Conservation (phyloP, 768 basidiomycete species). For the Lanmaoa rubissima region DNA sequence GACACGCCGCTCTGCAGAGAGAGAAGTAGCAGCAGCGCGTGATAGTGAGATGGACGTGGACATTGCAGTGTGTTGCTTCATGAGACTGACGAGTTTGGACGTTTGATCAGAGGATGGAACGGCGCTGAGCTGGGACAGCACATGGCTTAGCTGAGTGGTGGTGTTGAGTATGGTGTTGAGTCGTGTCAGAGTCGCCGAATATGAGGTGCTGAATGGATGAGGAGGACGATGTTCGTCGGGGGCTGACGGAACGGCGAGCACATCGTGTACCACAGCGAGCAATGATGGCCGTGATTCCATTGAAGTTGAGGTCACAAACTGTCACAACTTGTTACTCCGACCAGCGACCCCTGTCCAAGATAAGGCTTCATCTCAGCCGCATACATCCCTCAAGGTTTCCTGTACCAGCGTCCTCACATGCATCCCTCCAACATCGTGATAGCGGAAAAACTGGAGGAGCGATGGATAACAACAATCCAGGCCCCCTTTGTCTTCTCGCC, state of each 20-base stretch:
- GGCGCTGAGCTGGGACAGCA: constrained; percentile 45
- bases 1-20: constrained; percentile 20
- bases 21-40: constrained; percentile 19
- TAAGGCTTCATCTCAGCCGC: neutral
- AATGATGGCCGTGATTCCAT: constrained; percentile 21
- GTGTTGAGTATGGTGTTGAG: constrained; percentile 53
- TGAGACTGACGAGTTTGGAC: constrained; percentile 63
- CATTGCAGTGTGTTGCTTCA: constrained; percentile 61
- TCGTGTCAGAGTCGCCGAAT: constrained; percentile 23
- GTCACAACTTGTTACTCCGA: too few relatives aligned
- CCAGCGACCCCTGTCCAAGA: neutral
- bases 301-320: neutral
- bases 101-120: constrained; percentile 52
- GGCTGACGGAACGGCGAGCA: constrained; percentile 22
- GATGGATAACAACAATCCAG: constrained; percentile 15
- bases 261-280: constrained; percentile 28
- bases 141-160: constrained; percentile 52
- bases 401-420: neutral
- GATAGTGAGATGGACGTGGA: constrained; percentile 28
- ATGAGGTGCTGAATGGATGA: constrained; percentile 29
- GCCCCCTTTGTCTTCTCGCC: constrained; percentile 1
- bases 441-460: constrained; percentile 7
- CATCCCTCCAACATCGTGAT: neutral
- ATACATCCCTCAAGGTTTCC: neutral
- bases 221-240: constrained; percentile 10